Evolutionary conservation across 306 rosid genomes (phyloP), one percentile per base, ranked within the genome.

Genomic region (Nissolia schottii): DNA sequence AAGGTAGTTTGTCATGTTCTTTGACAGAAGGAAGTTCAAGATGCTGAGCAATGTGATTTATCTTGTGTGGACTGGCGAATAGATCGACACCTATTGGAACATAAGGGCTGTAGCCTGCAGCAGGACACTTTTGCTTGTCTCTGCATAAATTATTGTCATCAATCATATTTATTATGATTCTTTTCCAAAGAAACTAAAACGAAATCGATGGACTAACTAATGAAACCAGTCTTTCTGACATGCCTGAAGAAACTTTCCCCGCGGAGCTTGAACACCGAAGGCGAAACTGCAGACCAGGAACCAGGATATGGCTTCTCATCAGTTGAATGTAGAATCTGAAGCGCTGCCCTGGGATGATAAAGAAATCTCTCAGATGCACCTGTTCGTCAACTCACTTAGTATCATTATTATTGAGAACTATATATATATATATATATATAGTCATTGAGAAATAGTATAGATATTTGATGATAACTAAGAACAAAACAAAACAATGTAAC

Each of bases 71-170:
- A 71, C 88, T 76, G 62, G 64, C 54, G 78, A 89, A 93, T 76
- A 93, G 75, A 82, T 93, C 98, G 14, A 86, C 90, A 28, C 98
- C 96, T n/a, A 93, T 80, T 38, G 98, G 98, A 46, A 66, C 64
- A 24, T 93, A 93, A n/a, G 98, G 82, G 49, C 92, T 80, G 61
- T 2, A 55, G 7, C 60, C 69, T 60, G 90, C 72, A 63, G 98
- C 98, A 28, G 92, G 86, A 70, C 68, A 25, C 81, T 93, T 93
- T 50, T 78, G 88, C 74, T 85, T 91, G 80, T 91, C 88, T 38
- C 98, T 92, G 82, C 80, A 84, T 51, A 68, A 27, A 73, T 41
- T 20, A 46, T 77, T 43, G n/a, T n/a, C n/a, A n/a, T n/a, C n/a
- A n/a, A 27, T 64, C 64, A 70, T 58, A 61, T 35, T 71, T 49